Evolutionary conservation across 2,329 filamentous ascomycete species (phyloP), one percentile per base, ranked within the genome.

Genomic region (Knoxdaviesia proteae): DNA sequence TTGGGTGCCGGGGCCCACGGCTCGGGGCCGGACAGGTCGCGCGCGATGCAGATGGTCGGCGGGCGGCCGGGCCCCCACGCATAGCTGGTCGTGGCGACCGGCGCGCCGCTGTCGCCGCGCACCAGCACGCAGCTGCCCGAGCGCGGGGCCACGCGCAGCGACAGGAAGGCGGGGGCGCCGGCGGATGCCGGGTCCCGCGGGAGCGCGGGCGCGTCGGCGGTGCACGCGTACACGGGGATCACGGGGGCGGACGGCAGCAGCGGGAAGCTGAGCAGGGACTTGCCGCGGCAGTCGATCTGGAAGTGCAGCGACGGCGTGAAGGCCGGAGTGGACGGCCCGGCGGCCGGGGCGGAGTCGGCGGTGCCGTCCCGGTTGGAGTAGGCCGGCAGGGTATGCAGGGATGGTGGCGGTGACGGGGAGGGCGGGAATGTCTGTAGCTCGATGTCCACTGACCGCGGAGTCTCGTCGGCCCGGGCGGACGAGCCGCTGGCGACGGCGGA

Each of bases 51-150:
- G 30, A 78, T 55, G 38, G 61, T 54, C 3, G 73, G 72, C 6
- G 67, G 61, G 3, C 62, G 61, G 36, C 61, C 61, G 1, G 71
- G 71, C 0, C 73, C 72, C 49, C 68, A 74, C 47, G 64, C 66
- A 54, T 77, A 77, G 4, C 61, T 64, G 0, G 72, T 77, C 1
- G 53, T 59, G 47, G 62, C 65, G n/a, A 73, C 50, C 5, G 62
- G 54, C 8, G 50, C 44, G 5, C 50, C 48, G 9, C 61, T 58
- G 34, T 61, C 56, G 29, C 58, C 62, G 34, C 65, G 54, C 4
- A 68, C 53, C 40, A 74, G 63, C 47, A 61, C 60, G 46, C 68
- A 62, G 34, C 58, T 62, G 3, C 63, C 69, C 1, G 69, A 72
- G 45, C 56, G 52, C 38, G 60, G 58, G 6, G 56, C 54, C 7